Conservation (phyloP, 176 grass and related monocot species). For the Aegilops tauschii region DNA sequence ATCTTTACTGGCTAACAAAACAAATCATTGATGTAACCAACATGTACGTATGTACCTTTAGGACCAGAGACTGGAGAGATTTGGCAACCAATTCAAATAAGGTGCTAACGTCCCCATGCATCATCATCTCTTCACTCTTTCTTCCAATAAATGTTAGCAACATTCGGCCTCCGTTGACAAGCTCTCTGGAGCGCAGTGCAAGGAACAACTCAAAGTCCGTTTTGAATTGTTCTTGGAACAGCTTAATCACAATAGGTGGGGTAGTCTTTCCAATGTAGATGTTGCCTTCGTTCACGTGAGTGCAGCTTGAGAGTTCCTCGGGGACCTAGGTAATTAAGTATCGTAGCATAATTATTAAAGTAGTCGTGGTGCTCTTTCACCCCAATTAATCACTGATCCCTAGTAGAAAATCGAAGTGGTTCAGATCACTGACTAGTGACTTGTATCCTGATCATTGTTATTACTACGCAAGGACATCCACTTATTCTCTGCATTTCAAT, state of each 20-base stretch:
- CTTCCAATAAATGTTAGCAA: slow-evolving; percentile 34
- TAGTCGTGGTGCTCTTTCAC: background rate
- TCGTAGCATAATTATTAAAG: background rate
- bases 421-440: too few relatives aligned
- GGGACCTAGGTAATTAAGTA: slow-evolving; percentile 24
- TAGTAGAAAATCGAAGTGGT: too few relatives aligned
- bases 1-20: too few relatives aligned
- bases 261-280: slow-evolving; percentile 10
- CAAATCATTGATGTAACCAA: too few relatives aligned
- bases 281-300: slow-evolving; percentile 15
- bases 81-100: slow-evolving; percentile 21
- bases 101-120: background rate
- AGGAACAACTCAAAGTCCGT: slow-evolving; percentile 38
- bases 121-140: background rate
- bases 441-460: too few relatives aligned
- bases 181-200: slow-evolving; percentile 17
- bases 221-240: slow-evolving; percentile 38
- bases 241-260: background rate
- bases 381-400: too few relatives aligned
- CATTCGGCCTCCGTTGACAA: slow-evolving; percentile 21
- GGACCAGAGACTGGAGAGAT: slow-evolving; percentile 15
- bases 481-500: too few relatives aligned
- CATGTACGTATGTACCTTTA: slow-evolving; percentile 15
- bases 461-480: too few relatives aligned
- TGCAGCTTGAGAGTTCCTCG: slow-evolving; percentile 11